Conservation (phyloP, 176 grass and related monocot species). For the Musa acuminata region DNA sequence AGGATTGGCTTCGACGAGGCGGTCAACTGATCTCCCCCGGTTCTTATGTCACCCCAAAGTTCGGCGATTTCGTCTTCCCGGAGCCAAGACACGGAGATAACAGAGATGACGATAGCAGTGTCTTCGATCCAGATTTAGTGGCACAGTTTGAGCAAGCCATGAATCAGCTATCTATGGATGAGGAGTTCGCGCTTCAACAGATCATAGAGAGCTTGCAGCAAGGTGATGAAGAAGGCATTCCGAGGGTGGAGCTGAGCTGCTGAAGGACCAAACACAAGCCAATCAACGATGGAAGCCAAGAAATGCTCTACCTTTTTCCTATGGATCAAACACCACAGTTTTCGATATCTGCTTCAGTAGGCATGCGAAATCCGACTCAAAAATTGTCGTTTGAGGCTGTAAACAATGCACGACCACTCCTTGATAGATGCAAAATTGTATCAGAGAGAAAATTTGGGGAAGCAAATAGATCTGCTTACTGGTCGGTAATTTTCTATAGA, state of each 20-base stretch:
- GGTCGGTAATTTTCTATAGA: no score
- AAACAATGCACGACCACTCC: no score
- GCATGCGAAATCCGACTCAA: no score
- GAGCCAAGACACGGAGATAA: not conserved
- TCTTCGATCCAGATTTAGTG: conserved; percentile 72
- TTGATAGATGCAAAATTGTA: no score
- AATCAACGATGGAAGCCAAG: no score
- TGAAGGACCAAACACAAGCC: not conserved
- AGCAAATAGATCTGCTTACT: no score
- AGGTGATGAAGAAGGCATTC: conserved; percentile 13
- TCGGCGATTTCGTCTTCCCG: conserved; percentile 21
- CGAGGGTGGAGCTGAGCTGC: not conserved
- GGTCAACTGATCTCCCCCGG: conserved; percentile 62
- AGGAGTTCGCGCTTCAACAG: conserved; percentile 43
- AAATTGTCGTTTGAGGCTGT: no score
- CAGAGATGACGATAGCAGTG: not conserved
- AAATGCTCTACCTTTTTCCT: no score
- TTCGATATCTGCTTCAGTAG: no score
- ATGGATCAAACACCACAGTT: no score
- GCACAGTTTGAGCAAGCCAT: conserved; percentile 54
- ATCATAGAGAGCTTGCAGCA: conserved; percentile 37
- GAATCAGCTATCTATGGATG: conserved; percentile 50
- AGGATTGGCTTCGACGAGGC: conserved; percentile 62
- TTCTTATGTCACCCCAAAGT: conserved; percentile 58
- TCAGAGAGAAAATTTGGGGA: no score